Conservation (phyloP, 176 grass and related monocot genomes). For the Bolboschoenus planiculmis region DNA sequence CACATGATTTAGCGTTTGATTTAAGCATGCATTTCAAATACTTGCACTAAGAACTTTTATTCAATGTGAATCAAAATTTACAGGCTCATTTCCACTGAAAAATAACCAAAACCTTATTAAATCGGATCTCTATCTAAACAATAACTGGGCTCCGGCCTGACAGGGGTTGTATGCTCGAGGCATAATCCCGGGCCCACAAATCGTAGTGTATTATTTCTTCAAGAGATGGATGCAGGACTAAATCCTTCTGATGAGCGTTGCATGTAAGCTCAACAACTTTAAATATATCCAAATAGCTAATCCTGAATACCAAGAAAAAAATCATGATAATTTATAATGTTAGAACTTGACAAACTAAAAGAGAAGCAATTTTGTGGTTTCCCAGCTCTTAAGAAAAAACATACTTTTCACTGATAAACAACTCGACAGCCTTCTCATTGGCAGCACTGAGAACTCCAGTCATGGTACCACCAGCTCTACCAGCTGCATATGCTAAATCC, state of each 20-base stretch:
- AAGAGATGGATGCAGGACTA: conserved; percentile 53
- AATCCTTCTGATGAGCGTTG: conserved; percentile 60
- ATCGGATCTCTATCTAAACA: conserved; percentile 16
- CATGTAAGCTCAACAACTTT: conserved; percentile 85
- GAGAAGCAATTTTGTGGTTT: conserved; percentile 5
- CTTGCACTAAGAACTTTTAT: neutral
- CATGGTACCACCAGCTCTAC: conserved; percentile 95
- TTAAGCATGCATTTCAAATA: neutral
- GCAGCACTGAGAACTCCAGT: conserved; percentile 96
- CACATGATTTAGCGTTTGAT: neutral
- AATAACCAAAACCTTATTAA: neutral
- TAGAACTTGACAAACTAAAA: neutral
- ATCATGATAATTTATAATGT: neutral
- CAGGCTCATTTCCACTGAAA: neutral
- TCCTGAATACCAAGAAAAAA: conserved; percentile 42
- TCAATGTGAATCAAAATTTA: conserved; percentile 10
- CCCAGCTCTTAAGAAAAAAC: neutral
- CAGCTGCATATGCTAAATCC: conserved; percentile 86
- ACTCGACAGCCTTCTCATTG: conserved; percentile 96
- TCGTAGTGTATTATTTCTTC: conserved; percentile 96
- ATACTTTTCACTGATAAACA: conserved; percentile 95
- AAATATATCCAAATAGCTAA: conserved; percentile 89
- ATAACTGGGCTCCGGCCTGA: conserved; percentile 56
- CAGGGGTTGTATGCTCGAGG: conserved; percentile 43
- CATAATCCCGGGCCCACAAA: conserved; percentile 74